A percentile compares a stretch with the other conserved stretches of the same genome.
phyloP scores from a whole-genome alignment of 257 asterid species.

The Apocynum venetum region DNA sequence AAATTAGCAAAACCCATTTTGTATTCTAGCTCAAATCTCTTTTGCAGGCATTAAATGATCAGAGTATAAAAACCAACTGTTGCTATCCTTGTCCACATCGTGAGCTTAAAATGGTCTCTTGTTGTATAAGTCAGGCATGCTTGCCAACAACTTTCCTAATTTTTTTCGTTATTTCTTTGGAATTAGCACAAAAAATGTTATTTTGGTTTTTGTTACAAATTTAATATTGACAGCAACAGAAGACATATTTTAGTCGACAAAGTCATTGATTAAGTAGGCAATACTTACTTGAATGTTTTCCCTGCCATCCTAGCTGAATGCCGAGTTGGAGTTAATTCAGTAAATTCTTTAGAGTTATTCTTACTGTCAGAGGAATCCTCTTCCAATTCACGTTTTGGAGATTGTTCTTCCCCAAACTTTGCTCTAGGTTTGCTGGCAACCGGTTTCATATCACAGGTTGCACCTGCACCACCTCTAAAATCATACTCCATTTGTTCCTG shows the following conservation, averaged over 20 bases:
- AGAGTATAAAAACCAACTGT: neutral
- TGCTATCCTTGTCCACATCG: too few species aligned
- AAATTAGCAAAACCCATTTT: neutral
- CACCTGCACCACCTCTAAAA: constrained; percentile 87
- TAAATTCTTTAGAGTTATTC: constrained; percentile 32
- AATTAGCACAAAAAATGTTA: neutral
- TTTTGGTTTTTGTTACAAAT: neutral
- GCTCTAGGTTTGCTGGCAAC: constrained; percentile 27
- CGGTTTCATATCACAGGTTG: constrained; percentile 26
- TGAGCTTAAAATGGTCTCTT: neutral
- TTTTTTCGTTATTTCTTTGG: neutral
- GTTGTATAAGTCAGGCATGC: neutral
- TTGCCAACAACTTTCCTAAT: neutral
- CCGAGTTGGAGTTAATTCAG: constrained; percentile 60
- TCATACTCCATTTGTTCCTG: constrained; percentile 56
- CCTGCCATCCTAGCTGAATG: constrained; percentile 74
- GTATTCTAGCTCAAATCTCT: neutral
- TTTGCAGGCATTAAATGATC: neutral
- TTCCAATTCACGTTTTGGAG: constrained; percentile 41
- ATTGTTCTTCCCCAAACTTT: constrained; percentile 34
- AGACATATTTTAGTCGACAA: neutral
- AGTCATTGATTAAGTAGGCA: constrained; percentile 1
- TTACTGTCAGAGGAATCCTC: constrained; percentile 51
- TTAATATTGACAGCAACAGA: neutral
- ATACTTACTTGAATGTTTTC: constrained; percentile 51